Percentiles rank a stretch among this genome's conserved stretches.
Evolutionary conservation across 2,329 filamentous ascomycete species (phyloP).

Genomic region (Trichoderma citrinoviride): DNA sequence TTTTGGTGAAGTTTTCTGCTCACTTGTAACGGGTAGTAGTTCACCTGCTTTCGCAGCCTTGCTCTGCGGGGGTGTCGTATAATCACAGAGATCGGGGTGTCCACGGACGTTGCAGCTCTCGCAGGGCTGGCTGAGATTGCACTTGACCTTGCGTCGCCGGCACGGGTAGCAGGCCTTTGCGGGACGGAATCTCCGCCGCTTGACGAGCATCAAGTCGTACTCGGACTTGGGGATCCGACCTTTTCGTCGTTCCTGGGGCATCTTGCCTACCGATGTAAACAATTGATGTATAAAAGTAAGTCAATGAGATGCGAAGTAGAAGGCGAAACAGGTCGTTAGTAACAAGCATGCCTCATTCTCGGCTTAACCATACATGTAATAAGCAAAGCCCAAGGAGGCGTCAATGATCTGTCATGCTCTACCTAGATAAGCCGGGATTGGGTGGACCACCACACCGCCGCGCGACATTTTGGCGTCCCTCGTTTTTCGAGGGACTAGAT

Average conservation of each 20-base stretch:
- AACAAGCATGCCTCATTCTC: not conserved
- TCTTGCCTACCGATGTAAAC: not conserved
- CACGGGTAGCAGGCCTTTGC: conserved; percentile 8
- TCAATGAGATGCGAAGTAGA: too few relatives aligned
- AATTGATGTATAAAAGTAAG: too few relatives aligned
- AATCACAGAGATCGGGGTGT: conserved; percentile 3
- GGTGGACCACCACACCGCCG: not conserved
- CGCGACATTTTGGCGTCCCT: not conserved
- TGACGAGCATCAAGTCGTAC: not conserved
- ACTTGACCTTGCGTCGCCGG: conserved; percentile 8
- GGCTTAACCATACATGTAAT: too few relatives aligned
- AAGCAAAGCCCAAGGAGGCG: not conserved
- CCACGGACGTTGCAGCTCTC: conserved; percentile 5
- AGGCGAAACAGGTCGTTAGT: too few relatives aligned
- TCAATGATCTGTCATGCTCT: conserved; percentile 9
- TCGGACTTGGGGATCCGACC: not conserved
- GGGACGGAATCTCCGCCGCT: not conserved
- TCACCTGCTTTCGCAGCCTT: not conserved
- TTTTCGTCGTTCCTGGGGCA: not conserved
- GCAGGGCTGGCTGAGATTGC: not conserved
- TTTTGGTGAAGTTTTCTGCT: not conserved
- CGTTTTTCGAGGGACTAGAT: too few relatives aligned
- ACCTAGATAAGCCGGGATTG: not conserved
- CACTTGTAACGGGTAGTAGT: not conserved
- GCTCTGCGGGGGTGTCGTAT: not conserved